phyloP scores from a whole-genome alignment of 148 eudicot species.

The Vaccinium myrtillus region DNA sequence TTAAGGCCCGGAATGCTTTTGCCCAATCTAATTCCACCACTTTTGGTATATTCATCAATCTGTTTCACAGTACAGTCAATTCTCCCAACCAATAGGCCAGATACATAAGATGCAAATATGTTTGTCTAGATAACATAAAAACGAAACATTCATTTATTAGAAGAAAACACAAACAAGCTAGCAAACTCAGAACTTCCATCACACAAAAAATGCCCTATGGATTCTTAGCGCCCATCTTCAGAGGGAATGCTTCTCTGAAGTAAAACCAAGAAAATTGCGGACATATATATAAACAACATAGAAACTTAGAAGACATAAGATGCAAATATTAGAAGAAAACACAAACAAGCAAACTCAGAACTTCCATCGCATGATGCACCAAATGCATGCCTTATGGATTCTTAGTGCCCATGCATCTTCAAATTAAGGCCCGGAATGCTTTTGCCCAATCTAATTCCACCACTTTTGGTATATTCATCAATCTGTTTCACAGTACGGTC shows the following conservation, averaged over 20 bases:
- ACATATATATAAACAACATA: conserved; percentile 1
- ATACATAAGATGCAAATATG: no score
- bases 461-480: background rate
- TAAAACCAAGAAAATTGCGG: background rate
- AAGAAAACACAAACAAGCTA: no score
- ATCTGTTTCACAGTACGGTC: background rate
- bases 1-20: no score
- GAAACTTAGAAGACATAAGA: background rate
- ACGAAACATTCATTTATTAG: no score
- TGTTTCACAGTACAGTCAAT: no score
- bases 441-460: background rate
- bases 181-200: background rate
- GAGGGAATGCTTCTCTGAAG: background rate
- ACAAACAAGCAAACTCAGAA: background rate
- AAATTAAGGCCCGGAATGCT: background rate
- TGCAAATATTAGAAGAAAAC: conserved; percentile 1
- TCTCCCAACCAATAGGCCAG: no score
- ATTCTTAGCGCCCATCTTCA: no score
- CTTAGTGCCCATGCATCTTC: background rate
- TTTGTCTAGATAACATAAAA: no score
- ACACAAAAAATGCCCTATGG: background rate
- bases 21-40: no score
- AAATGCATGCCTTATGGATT: background rate
- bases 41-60: no score
- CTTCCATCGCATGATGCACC: background rate